Base-by-base conservation (phyloP, 495 filamentous ascomycete genomes). In the Hypoxylon lienhwacheense region DNA sequence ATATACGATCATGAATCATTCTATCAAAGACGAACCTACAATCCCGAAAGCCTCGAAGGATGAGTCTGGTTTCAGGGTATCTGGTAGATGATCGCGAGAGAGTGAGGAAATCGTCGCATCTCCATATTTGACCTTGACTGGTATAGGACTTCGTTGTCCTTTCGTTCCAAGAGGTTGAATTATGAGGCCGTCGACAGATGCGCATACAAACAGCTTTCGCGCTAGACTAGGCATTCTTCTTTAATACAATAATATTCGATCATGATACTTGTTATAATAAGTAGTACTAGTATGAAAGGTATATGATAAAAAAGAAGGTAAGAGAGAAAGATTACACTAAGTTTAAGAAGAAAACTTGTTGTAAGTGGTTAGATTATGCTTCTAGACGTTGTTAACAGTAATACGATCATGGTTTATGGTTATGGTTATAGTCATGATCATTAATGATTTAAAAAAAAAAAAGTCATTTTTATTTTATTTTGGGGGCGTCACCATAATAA, bases 151-250 rank as follows among this genome's bases (percentile, higher is more conserved):
- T 24, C 81, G 78, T 47, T 74, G 64, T 28, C 77, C 79, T 70
- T 79, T 65, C 67, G 72, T 70, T 20, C 70, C 67, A 26, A 85
- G 69, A 12, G 89, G 89, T 58, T 93, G 87, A 25, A 97, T 76
- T 53, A 96, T 76, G 16, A 97, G 78, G 24, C 93, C 93, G 63
- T 97, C 92, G 37, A 87, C 81, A 8, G 90, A 84, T 36, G 91
- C 91, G 70, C 86, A 85, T 54, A 96, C 80, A 42, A 90, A 63
- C 36, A 96, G 68, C 66, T 91, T 96, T 54, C 89, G 85, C 58
- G 85, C 81, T 46, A 95, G 70, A 61, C 81, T 77, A 54, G 89
- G 84, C 87, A 93, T 93, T 43, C 33, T 68, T 50, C 43, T 26
- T 34, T 29, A 19, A 22, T 40, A 15, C 25, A 51, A 16, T 29